phyloP scores from a whole-genome alignment of 1,139 yeast genomes.

The Pichia sp. region DNA sequence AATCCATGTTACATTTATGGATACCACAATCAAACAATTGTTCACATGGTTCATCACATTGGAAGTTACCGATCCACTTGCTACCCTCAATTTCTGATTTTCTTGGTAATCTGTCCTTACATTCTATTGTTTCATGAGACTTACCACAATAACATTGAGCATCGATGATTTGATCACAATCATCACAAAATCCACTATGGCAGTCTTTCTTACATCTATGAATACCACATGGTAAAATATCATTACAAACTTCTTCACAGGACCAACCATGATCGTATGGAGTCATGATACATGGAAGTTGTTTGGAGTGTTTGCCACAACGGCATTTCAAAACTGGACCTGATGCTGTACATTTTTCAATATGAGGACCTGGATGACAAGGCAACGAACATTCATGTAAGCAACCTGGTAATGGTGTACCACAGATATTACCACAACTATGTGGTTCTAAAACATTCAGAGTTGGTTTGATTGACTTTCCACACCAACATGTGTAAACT shows the following conservation, averaged over 20 bases:
- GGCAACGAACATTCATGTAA: conserved; percentile 71
- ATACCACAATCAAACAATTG: conserved; percentile 61
- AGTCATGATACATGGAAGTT: conserved; percentile 71
- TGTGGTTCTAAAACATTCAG: conserved; percentile 67
- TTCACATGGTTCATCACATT: conserved; percentile 54
- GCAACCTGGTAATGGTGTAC: conserved; percentile 40
- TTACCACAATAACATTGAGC: conserved; percentile 78
- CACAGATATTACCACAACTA: conserved; percentile 64
- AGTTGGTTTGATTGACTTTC: conserved; percentile 67
- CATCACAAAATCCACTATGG: conserved; percentile 81
- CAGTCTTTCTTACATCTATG: conserved; percentile 62
- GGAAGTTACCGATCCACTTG: conserved; percentile 61
- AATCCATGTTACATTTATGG: conserved; percentile 57
- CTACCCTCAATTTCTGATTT: conserved; percentile 29
- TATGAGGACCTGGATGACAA: conserved; percentile 93
- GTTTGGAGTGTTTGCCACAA: conserved; percentile 70
- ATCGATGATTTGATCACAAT: conserved; percentile 47
- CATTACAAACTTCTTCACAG: conserved; percentile 63
- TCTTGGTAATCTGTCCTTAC: conserved; percentile 46
- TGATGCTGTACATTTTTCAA: conserved; percentile 69
- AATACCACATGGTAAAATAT: conserved; percentile 64
- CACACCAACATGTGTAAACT: conserved; percentile 88
- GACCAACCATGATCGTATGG: conserved; percentile 67
- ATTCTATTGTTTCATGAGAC: conserved; percentile 41
- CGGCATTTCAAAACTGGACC: conserved; percentile 69